Evolutionary conservation across 371 early-diverging fungal species (phyloP).

Genomic region (Dinochytrium kinnereticum): DNA sequence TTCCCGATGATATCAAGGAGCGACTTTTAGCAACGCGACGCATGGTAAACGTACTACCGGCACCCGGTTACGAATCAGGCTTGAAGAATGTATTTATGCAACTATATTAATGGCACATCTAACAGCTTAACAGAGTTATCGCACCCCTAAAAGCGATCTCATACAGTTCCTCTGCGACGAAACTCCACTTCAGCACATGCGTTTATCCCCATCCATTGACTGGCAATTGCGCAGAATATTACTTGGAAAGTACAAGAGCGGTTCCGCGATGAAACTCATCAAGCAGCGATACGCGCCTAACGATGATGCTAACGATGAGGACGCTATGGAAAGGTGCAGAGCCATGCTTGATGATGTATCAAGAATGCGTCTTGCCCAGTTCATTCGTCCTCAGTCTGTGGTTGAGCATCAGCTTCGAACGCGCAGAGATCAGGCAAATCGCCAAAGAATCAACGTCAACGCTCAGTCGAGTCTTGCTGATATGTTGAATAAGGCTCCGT

Average conservation of each 20-base stretch:
- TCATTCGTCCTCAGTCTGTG: not conserved
- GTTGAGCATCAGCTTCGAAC: not conserved
- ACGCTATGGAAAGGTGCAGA: too few species aligned
- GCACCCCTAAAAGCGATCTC: not conserved
- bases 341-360: not conserved
- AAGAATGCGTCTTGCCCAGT: not conserved
- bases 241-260: not conserved
- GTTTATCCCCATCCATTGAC: not conserved
- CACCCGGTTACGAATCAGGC: too few species aligned
- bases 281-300: too few species aligned
- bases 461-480: not conserved
- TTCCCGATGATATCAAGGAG: too few species aligned
- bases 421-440: not conserved
- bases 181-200: not conserved
- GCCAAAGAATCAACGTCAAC: not conserved
- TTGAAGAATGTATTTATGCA: too few species aligned
- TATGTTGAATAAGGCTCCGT: not conserved
- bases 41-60: too few species aligned
- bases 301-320: too few species aligned
- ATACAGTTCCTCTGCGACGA: not conserved
- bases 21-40: too few species aligned
- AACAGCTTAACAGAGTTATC: too few species aligned
- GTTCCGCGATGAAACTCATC: too few species aligned
- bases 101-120: too few species aligned
- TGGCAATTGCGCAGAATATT: not conserved